Percentiles rank a stretch among this genome's conserved stretches.
These are phyloP conservation scores for Dactylellina parvicollis DNA, from an alignment of 2,329 filamentous ascomycete species.

Conservation along the genomic window DNA sequence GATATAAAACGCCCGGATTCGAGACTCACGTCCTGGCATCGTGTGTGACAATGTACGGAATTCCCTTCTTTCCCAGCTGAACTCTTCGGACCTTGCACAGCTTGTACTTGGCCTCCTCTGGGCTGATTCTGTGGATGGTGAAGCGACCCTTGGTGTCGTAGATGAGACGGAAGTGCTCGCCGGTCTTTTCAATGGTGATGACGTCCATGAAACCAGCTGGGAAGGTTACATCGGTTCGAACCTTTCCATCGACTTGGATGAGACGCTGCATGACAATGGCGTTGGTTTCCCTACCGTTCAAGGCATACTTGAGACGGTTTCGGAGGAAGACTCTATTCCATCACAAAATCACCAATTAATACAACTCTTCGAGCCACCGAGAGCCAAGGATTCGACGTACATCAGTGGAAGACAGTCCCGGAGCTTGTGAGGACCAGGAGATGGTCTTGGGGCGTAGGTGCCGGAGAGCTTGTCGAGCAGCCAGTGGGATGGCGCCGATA, in stretches of 20 bases:
- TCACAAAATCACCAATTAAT: slow-evolving; percentile 31
- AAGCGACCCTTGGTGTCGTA: slow-evolving; percentile 99
- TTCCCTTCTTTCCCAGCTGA: slow-evolving; percentile 98
- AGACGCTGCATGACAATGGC: slow-evolving; percentile 99
- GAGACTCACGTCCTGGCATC: slow-evolving; percentile 99
- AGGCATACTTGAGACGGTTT: slow-evolving; percentile 97
- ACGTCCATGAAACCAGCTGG: slow-evolving; percentile 99
- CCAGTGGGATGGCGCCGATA: slow-evolving; percentile 99
- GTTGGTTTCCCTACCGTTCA: slow-evolving; percentile 96
- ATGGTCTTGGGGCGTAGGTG: slow-evolving; percentile 77
- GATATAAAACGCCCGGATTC: not conserved
- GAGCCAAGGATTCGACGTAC: slow-evolving; percentile 39
- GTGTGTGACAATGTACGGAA: slow-evolving; percentile 99
- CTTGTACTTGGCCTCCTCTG: slow-evolving; percentile 99
- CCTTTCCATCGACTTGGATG: slow-evolving; percentile 99
- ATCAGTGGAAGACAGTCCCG: slow-evolving; percentile 96
- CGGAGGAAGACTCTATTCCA: slow-evolving; percentile 46
- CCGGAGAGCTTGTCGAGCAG: slow-evolving; percentile 99
- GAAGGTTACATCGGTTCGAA: slow-evolving; percentile 98
- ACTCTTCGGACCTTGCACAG: slow-evolving; percentile 99
- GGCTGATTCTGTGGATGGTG: slow-evolving; percentile 99
- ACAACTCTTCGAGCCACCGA: not conserved
- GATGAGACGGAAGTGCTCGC: slow-evolving; percentile 99
- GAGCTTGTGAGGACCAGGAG: slow-evolving; percentile 96
- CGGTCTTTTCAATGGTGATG: slow-evolving; percentile 99